Conservation (phyloP, 495 filamentous ascomycete species). For the Paragyromitra xinjiangensis region DNA sequence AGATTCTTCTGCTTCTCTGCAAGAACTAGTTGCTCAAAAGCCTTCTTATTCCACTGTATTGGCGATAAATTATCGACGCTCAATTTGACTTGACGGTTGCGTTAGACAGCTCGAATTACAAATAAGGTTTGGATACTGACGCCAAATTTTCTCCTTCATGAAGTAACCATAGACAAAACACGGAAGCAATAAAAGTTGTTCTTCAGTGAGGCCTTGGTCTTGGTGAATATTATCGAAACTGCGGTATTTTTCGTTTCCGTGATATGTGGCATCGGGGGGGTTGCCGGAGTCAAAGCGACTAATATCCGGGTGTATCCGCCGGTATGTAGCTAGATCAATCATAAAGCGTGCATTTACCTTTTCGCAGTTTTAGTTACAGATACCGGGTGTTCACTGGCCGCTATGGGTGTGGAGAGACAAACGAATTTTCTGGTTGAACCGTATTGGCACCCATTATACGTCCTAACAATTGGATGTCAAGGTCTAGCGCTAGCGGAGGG, state of each 20-base stretch:
- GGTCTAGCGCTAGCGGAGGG: neutral
- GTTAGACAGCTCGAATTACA: neutral
- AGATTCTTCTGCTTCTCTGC: neutral
- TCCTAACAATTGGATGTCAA: neutral
- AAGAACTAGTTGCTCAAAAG: neutral
- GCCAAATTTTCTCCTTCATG: neutral
- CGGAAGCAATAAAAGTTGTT: neutral
- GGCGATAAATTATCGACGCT: neutral
- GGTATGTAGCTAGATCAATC: neutral
- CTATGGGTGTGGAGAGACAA: neutral
- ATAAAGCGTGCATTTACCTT: neutral
- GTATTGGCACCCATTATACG: neutral
- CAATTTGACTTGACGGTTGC: neutral
- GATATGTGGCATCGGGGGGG: neutral
- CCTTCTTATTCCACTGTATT: constrained; percentile 1
- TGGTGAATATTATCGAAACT: neutral
- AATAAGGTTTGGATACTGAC: neutral
- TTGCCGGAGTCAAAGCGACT: neutral
- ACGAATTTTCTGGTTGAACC: neutral
- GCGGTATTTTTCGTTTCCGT: neutral
- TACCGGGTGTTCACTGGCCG: neutral
- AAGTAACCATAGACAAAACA: neutral
- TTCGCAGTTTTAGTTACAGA: neutral
- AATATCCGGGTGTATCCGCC: neutral
- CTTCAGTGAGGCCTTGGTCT: neutral